A percentile compares a stretch with the other conserved stretches of the same genome.
phyloP scores from a whole-genome alignment of 441 rosid species.

The Biscutella laevigata region DNA sequence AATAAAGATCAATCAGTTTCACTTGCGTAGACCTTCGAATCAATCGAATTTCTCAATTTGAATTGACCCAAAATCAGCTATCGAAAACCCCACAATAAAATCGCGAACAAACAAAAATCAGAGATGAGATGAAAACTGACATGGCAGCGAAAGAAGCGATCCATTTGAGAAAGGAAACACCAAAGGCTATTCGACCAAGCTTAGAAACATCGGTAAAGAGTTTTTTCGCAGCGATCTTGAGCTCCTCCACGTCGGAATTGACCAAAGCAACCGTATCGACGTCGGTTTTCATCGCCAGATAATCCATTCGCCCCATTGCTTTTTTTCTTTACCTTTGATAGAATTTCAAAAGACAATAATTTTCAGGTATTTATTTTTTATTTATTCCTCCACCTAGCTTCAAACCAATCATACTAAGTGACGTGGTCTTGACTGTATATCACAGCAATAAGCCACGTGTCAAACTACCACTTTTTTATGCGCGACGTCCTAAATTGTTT shows the following conservation, averaged over 20 bases:
- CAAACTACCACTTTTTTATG: too few species aligned
- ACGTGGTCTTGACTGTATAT: too few species aligned
- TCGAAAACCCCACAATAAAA: background rate
- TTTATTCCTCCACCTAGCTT: too few species aligned
- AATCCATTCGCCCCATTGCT: too few species aligned
- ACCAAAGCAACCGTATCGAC: conserved; percentile 31
- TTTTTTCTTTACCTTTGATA: too few species aligned
- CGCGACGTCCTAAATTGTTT: too few species aligned
- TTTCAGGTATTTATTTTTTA: too few species aligned
- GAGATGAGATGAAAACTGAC: conserved; percentile 29
- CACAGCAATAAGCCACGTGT: too few species aligned
- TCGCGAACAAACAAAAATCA: background rate
- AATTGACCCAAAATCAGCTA: background rate
- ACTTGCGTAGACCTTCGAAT: background rate
- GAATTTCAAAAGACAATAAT: too few species aligned
- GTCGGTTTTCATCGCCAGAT: conserved; percentile 65
- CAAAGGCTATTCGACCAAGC: conserved; percentile 57
- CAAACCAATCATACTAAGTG: too few species aligned
- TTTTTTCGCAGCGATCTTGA: conserved; percentile 43
- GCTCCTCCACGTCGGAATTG: conserved; percentile 41
- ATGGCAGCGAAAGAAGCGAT: conserved; percentile 66
- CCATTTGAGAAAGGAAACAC: conserved; percentile 66
- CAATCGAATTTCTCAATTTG: background rate
- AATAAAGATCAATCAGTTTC: background rate
- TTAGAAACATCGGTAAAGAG: conserved; percentile 37